These are phyloP conservation scores for Stagonosporopsis chrysanthemi DNA, from an alignment of 2,329 filamentous ascomycete species.

Conservation along the genomic window DNA sequence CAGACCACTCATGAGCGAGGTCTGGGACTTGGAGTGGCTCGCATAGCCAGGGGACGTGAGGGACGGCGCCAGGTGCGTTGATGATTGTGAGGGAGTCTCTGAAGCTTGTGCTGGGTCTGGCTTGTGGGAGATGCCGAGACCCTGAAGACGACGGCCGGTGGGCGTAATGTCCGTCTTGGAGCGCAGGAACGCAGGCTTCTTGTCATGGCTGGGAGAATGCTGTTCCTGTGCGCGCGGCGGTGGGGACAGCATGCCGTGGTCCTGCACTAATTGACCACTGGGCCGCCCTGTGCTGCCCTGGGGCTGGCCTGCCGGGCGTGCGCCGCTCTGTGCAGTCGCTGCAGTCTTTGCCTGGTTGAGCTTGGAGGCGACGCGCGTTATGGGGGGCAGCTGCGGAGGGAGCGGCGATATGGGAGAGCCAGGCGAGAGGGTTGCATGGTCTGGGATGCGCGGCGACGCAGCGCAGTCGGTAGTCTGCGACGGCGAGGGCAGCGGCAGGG, in stretches of 20 bases:
- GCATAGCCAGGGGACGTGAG: conserved; percentile 38
- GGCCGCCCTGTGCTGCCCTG: conserved; percentile 16
- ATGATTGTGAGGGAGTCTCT: conserved; percentile 29
- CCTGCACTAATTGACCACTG: conserved; percentile 18
- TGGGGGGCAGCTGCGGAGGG: conserved; percentile 51
- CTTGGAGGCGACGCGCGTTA: conserved; percentile 49
- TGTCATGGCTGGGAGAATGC: conserved; percentile 32
- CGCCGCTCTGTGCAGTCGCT: conserved; percentile 18
- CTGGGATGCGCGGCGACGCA: conserved; percentile 40
- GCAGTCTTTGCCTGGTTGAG: conserved; percentile 33
- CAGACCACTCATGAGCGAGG: conserved; percentile 43
- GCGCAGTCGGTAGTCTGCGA: conserved; percentile 42
- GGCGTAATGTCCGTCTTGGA: conserved; percentile 34
- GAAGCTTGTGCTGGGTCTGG: conserved; percentile 24
- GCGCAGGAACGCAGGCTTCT: conserved; percentile 28
- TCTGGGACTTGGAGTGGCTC: conserved; percentile 42
- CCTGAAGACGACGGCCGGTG: conserved; percentile 40
- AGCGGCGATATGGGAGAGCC: conserved; percentile 49
- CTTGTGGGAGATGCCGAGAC: conserved; percentile 37
- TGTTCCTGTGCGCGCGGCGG: conserved; percentile 28
- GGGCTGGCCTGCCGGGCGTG: conserved; percentile 21
- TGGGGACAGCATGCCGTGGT: conserved; percentile 30
- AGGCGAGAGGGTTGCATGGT: conserved; percentile 40
- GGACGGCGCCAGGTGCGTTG: conserved; percentile 33
- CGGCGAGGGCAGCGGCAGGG: conserved; percentile 38